These are phyloP conservation scores for Asterella californica DNA, from an alignment of 225 moss, liverwort and hornwort species.

Conservation along the genomic window DNA sequence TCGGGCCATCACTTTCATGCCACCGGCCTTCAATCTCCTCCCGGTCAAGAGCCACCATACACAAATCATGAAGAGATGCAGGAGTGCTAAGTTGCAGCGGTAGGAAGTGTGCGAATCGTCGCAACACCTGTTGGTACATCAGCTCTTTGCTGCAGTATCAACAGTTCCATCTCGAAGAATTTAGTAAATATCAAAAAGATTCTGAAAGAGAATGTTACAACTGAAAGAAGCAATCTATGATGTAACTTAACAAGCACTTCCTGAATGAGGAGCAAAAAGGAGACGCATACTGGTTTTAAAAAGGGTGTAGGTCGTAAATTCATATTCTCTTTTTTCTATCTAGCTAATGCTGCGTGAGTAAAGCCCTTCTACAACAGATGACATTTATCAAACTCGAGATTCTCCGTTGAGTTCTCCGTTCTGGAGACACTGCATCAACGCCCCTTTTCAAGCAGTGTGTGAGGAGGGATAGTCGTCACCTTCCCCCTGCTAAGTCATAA, in stretches of 20 bases:
- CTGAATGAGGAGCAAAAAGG: no score
- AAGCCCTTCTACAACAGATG: no score
- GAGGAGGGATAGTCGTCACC: no score
- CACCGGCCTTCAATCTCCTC: conserved; percentile 81
- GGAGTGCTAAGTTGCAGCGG: conserved; percentile 66
- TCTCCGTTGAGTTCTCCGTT: no score
- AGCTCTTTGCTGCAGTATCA: conserved; percentile 71
- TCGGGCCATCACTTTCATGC: conserved; percentile 85
- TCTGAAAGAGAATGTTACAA: neutral
- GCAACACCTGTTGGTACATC: conserved; percentile 87
- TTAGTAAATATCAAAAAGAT: no score
- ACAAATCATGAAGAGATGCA: conserved; percentile 62
- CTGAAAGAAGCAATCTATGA: neutral
- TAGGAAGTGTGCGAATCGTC: conserved; percentile 91
- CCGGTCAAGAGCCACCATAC: conserved; percentile 67
- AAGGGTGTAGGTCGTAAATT: neutral
- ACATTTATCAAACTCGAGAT: no score
- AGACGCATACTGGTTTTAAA: no score
- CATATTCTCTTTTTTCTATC: no score
- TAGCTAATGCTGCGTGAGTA: no score
- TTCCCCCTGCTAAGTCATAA: no score
- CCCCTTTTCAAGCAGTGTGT: no score
- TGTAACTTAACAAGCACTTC: neutral
- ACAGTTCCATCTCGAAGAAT: neutral
- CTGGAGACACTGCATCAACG: no score